A percentile compares a stretch with the other conserved stretches of the same genome.
phyloP scores from a whole-genome alignment of 1,284 basidiomycete species.

The Sutorius eximius region DNA sequence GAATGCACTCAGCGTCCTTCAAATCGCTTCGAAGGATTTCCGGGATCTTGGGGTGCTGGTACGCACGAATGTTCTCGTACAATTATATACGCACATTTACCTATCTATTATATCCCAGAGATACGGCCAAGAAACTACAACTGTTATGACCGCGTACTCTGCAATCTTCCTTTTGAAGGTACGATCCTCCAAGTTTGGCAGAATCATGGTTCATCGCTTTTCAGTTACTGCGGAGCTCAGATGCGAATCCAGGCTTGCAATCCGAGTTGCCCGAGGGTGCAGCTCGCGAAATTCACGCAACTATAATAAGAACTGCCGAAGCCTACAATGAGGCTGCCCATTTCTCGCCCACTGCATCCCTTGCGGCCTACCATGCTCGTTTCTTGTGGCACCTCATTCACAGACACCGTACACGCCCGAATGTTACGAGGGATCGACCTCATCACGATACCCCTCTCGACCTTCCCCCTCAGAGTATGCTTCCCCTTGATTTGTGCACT shows the following conservation, averaged over 20 bases:
- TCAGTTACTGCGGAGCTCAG: conserved; percentile 65
- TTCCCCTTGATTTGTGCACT: background rate
- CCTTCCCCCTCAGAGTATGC: conserved; percentile 48
- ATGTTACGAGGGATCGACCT: conserved; percentile 38
- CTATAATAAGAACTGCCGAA: conserved; percentile 67
- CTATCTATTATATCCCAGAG: conserved; percentile 44
- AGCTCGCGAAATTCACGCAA: conserved; percentile 57
- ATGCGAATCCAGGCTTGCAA: conserved; percentile 47
- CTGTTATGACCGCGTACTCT: conserved; percentile 81
- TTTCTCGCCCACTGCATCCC: conserved; percentile 57
- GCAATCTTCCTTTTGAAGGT: conserved; percentile 77
- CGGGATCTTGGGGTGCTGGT: conserved; percentile 74
- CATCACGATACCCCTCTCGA: conserved; percentile 44
- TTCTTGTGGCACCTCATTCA: conserved; percentile 72
- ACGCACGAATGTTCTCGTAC: conserved; percentile 29
- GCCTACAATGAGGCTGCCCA: conserved; percentile 70
- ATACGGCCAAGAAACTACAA: conserved; percentile 78
- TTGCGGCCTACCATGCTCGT: conserved; percentile 69
- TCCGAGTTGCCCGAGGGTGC: conserved; percentile 55
- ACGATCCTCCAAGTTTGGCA: conserved; percentile 16
- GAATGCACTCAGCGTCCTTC: conserved; percentile 66
- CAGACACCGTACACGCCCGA: conserved; percentile 51
- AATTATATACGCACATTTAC: background rate
- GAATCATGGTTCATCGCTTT: conserved; percentile 10
- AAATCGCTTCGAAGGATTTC: conserved; percentile 71